Percentiles rank a stretch among this genome's conserved stretches.
phyloP scores from a whole-genome alignment of 352 stramenopile species.

The Phytophthora litchii region DNA sequence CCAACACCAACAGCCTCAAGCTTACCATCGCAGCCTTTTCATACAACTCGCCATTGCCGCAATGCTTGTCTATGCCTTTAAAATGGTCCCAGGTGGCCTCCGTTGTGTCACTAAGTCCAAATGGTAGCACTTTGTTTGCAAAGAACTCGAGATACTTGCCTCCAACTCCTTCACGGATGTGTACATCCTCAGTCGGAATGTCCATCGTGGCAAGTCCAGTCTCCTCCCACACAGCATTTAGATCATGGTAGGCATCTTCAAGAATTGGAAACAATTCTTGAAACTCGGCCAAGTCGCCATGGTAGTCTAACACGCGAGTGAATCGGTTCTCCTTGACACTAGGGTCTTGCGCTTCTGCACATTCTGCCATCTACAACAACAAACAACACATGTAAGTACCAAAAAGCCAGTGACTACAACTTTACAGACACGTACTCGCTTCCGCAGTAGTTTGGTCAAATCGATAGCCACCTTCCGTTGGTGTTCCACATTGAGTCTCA shows the following conservation, averaged over 20 bases:
- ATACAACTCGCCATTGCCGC: conserved; percentile 33
- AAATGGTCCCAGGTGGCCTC: conserved; percentile 39
- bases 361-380: conserved; percentile 30
- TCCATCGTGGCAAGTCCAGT: conserved; percentile 41
- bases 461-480: conserved; percentile 33
- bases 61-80: conserved; percentile 33
- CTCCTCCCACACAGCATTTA: conserved; percentile 31
- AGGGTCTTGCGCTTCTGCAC: conserved; percentile 24
- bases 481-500: conserved; percentile 48
- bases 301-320: conserved; percentile 31
- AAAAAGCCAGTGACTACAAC: too few species aligned
- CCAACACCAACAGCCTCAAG: background rate
- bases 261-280: conserved; percentile 36
- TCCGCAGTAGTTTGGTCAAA: conserved; percentile 31
- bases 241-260: conserved; percentile 33
- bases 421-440: conserved; percentile 11
- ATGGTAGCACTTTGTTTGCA: conserved; percentile 40
- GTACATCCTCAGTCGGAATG: conserved; percentile 30
- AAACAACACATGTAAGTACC: background rate
- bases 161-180: conserved; percentile 39
- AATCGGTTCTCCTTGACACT: conserved; percentile 29
- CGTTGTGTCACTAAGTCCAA: conserved; percentile 29
- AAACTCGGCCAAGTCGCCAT: conserved; percentile 36
- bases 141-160: conserved; percentile 44
- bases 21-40: conserved; percentile 36